A percentile compares a stretch with the other conserved stretches of the same genome.
These are phyloP conservation scores for Sporothrix mexicana DNA, from an alignment of 2,329 filamentous ascomycete genomes.

Conservation along the genomic window DNA sequence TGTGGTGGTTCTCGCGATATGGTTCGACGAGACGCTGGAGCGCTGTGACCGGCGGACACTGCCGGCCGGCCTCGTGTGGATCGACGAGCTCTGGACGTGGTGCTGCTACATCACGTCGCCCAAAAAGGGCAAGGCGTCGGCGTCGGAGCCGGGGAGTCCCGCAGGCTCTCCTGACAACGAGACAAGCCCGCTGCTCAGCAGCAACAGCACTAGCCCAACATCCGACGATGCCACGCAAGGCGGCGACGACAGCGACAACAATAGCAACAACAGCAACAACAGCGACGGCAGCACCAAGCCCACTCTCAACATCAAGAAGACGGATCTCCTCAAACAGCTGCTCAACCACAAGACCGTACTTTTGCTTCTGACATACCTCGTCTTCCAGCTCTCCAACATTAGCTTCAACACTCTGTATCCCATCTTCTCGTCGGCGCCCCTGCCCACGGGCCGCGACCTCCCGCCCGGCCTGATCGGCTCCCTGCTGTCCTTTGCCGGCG, in stretches of 20 bases:
- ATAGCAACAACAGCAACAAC: conserved; percentile 54
- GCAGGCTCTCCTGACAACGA: not conserved
- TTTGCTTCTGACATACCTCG: conserved; percentile 82
- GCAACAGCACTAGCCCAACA: not conserved
- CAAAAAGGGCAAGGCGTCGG: not conserved
- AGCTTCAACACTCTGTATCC: conserved; percentile 95
- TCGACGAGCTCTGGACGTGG: conserved; percentile 43
- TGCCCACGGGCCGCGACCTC: conserved; percentile 78
- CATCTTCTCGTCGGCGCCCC: conserved; percentile 79
- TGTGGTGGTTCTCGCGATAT: conserved; percentile 74
- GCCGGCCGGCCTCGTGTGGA: conserved; percentile 42
- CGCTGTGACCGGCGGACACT: conserved; percentile 39
- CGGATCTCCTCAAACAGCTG: conserved; percentile 58
- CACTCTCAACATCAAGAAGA: conserved; percentile 42
- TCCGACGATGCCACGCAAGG: not conserved
- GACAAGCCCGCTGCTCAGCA: conserved; percentile 24
- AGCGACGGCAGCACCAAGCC: not conserved
- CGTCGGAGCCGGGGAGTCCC: not conserved
- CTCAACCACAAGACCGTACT: conserved; percentile 82
- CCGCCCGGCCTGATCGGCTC: conserved; percentile 82
- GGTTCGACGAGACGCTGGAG: conserved; percentile 87
- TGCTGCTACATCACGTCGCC: not conserved
- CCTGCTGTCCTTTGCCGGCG: conserved; percentile 80
- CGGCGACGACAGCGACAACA: conserved; percentile 43
- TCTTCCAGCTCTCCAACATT: conserved; percentile 93